Conservation (phyloP, 2,329 filamentous ascomycete genomes). For the Mycosphaerella arachidis region DNA sequence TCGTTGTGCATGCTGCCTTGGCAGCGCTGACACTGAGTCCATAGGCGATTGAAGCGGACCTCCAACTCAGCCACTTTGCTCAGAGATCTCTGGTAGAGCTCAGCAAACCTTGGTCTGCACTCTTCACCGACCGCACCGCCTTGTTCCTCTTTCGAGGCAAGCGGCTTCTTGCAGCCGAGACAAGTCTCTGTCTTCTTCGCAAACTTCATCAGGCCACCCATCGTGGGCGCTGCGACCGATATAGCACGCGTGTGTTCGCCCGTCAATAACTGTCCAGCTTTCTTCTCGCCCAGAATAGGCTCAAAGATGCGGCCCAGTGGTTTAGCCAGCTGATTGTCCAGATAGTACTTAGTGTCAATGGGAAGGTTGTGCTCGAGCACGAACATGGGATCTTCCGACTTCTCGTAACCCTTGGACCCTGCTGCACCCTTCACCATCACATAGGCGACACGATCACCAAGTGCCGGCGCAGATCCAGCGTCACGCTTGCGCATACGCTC, state of each 20-base stretch:
- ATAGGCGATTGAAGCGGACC: slow-evolving; percentile 83
- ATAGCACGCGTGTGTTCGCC: slow-evolving; percentile 95
- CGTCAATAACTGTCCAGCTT: slow-evolving; percentile 77
- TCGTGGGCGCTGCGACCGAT: slow-evolving; percentile 81
- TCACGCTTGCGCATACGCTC: slow-evolving; percentile 97
- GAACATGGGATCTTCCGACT: slow-evolving; percentile 93
- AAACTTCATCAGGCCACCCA: slow-evolving; percentile 97
- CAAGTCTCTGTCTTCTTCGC: slow-evolving; percentile 96
- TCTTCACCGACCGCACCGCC: slow-evolving; percentile 83
- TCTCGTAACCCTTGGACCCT: slow-evolving; percentile 92
- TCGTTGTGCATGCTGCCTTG: slow-evolving; percentile 98
- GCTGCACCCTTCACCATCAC: slow-evolving; percentile 92
- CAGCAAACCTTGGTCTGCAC: slow-evolving; percentile 78
- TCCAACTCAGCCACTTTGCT: slow-evolving; percentile 87
- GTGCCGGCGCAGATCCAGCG: slow-evolving; percentile 81
- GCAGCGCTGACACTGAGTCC: slow-evolving; percentile 97
- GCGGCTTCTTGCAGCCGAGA: slow-evolving; percentile 97
- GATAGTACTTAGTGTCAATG: slow-evolving; percentile 97
- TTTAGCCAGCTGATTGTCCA: slow-evolving; percentile 97
- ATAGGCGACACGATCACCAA: slow-evolving; percentile 95
- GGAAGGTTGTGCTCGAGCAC: slow-evolving; percentile 96
- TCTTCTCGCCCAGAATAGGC: slow-evolving; percentile 90
- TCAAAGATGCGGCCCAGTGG: slow-evolving; percentile 94
- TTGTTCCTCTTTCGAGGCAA: slow-evolving; percentile 72
- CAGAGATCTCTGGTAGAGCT: slow-evolving; percentile 89